Conservation (phyloP, 2,329 filamentous ascomycete species). For the Rutstroemia sp. region DNA sequence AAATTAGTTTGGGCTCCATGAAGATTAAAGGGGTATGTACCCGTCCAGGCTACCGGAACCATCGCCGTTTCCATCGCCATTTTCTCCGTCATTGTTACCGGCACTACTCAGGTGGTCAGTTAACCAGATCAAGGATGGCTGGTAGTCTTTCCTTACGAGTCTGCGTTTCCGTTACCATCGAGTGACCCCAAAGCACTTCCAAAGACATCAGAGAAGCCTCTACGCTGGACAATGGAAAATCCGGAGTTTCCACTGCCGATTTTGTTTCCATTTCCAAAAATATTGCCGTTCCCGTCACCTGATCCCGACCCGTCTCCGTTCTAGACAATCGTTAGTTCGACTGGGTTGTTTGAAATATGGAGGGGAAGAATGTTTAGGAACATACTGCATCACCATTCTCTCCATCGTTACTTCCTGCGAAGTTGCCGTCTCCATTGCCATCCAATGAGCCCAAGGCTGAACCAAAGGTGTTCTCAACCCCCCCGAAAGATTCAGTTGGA, state of each 20-base stretch:
- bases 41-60: neutral
- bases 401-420: neutral
- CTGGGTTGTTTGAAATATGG: neutral
- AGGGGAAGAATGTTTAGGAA: neutral
- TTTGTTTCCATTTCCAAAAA: neutral
- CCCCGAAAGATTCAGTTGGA: neutral
- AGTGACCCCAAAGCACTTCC: neutral
- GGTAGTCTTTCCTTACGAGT: neutral
- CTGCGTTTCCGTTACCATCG: neutral
- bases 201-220: neutral
- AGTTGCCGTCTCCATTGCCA: neutral
- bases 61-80: neutral
- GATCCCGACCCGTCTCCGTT: neutral
- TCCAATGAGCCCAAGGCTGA: neutral
- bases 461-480: neutral
- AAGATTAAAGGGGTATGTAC: neutral
- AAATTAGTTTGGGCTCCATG: too few relatives aligned
- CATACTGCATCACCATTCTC: neutral
- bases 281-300: neutral
- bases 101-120: neutral
- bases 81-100: neutral
- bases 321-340: neutral
- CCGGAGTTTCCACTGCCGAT: neutral
- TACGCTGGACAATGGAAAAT: neutral
- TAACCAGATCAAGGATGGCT: too few relatives aligned